A percentile compares a stretch with the other conserved stretches of the same genome.
Evolutionary conservation across 1,139 yeast species (phyloP).

Genomic region (Suhomyces wounanorum): DNA sequence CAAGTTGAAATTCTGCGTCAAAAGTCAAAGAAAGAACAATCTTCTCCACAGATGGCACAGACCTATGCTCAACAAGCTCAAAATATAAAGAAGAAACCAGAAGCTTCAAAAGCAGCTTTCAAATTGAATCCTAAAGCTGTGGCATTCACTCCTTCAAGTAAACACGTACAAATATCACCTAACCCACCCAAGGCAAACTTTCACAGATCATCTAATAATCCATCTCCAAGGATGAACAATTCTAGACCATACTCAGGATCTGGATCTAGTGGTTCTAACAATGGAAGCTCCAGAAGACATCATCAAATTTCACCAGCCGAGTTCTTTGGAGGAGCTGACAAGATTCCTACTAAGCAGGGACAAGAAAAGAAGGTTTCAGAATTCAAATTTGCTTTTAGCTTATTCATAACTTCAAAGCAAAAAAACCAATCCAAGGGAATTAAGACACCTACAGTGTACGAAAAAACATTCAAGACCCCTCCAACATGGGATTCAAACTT

Average conservation of each 20-base stretch:
- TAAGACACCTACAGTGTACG: conserved; percentile 35
- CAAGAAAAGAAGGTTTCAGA: conserved; percentile 38
- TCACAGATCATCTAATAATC: conserved; percentile 32
- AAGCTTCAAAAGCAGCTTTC: conserved; percentile 55
- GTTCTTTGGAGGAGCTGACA: conserved; percentile 50
- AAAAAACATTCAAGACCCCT: conserved; percentile 69
- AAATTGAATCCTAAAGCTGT: conserved; percentile 74
- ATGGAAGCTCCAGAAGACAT: conserved; percentile 33
- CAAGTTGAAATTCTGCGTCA: conserved; percentile 25
- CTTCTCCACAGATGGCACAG: conserved; percentile 13
- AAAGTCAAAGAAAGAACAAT: conserved; percentile 17
- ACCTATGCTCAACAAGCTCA: conserved; percentile 6
- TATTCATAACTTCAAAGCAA: conserved; percentile 48
- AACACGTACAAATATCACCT: conserved; percentile 32
- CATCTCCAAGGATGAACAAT: conserved; percentile 38
- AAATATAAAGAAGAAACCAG: conserved; percentile 46
- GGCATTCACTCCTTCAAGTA: conserved; percentile 61
- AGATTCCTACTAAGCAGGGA: conserved; percentile 49
- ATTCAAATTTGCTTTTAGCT: conserved; percentile 56
- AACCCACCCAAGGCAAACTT: conserved; percentile 31
- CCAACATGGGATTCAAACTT: conserved; percentile 77
- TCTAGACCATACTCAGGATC: conserved; percentile 32
- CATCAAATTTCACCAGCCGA: conserved; percentile 47
- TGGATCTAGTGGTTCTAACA: conserved; percentile 20
- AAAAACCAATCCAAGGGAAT: conserved; percentile 35